A percentile compares a stretch with the other conserved stretches of the same genome.
phyloP scores from a whole-genome alignment of 495 filamentous ascomycete species.

The Oleoguttula mirabilis region DNA sequence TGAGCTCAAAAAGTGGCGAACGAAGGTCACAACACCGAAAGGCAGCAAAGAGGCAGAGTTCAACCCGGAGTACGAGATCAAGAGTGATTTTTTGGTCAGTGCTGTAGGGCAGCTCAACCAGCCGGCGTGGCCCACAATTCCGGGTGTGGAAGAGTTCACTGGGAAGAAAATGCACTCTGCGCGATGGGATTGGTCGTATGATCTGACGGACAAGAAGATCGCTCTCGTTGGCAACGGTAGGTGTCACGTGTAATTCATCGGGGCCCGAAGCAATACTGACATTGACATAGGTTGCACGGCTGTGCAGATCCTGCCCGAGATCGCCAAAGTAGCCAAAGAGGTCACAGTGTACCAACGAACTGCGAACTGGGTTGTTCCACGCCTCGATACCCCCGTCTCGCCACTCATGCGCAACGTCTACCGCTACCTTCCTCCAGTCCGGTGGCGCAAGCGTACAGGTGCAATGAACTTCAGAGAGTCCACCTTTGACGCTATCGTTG shows the following conservation, averaged over 20 bases:
- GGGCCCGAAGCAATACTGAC: not conserved
- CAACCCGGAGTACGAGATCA: conserved; percentile 33
- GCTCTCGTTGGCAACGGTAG: conserved; percentile 32
- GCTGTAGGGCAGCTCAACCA: conserved; percentile 55
- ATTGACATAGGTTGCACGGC: conserved; percentile 45
- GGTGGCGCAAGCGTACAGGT: conserved; percentile 35
- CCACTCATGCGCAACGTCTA: conserved; percentile 29
- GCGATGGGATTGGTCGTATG: conserved; percentile 40
- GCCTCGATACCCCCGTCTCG: conserved; percentile 34
- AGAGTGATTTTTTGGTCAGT: conserved; percentile 48
- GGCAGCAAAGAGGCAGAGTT: conserved; percentile 40
- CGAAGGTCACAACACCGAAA: conserved; percentile 28
- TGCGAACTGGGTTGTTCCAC: conserved; percentile 53
- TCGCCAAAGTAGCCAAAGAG: conserved; percentile 43
- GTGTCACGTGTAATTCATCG: not conserved
- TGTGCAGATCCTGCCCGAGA: conserved; percentile 57
- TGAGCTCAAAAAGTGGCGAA: conserved; percentile 42
- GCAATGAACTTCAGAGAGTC: conserved; percentile 39
- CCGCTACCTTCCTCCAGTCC: conserved; percentile 36
- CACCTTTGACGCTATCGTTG: conserved; percentile 32
- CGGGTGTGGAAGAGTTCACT: conserved; percentile 41
- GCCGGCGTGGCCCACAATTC: conserved; percentile 46
- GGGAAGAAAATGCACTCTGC: conserved; percentile 47
- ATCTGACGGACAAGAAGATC: conserved; percentile 40
- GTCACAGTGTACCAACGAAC: conserved; percentile 56